phyloP scores from a whole-genome alignment of 768 basidiomycete species.

The Tylopilus sp. region DNA sequence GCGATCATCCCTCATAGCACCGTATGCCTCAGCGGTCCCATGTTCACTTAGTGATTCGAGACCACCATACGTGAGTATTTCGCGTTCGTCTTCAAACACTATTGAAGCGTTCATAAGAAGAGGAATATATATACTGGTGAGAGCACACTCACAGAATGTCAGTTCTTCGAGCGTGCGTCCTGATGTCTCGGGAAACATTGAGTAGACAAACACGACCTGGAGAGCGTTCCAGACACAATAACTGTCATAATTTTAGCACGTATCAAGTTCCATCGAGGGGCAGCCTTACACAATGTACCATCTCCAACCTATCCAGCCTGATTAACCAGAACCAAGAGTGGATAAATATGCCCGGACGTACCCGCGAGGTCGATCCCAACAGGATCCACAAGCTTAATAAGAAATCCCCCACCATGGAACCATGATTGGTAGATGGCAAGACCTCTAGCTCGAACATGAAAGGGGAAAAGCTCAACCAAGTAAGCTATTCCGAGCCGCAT shows the following conservation, averaged over 20 bases:
- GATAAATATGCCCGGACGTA: too few species aligned
- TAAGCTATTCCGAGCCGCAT: constrained; percentile 51
- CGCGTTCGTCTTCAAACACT: constrained; percentile 2
- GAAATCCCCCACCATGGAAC: constrained; percentile 35
- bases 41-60: neutral
- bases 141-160: constrained; percentile 31
- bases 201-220: neutral
- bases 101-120: neutral
- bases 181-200: constrained; percentile 2
- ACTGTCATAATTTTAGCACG: neutral
- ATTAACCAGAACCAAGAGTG: neutral
- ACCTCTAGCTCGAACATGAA: constrained; percentile 57
- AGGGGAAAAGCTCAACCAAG: constrained; percentile 64
- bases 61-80: neutral
- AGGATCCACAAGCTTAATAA: constrained; percentile 13
- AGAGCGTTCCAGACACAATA: neutral
- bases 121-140: neutral
- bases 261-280: neutral
- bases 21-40: too few species aligned
- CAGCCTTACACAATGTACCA: neutral
- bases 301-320: neutral
- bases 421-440: constrained; percentile 66
- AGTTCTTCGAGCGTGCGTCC: neutral
- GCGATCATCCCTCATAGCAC: too few species aligned
- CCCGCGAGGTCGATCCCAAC: constrained; percentile 17